Percentiles rank a stretch among this genome's conserved stretches.
Conservation (phyloP, 2,329 filamentous ascomycete genomes). For the Colletotrichum sp. region DNA sequence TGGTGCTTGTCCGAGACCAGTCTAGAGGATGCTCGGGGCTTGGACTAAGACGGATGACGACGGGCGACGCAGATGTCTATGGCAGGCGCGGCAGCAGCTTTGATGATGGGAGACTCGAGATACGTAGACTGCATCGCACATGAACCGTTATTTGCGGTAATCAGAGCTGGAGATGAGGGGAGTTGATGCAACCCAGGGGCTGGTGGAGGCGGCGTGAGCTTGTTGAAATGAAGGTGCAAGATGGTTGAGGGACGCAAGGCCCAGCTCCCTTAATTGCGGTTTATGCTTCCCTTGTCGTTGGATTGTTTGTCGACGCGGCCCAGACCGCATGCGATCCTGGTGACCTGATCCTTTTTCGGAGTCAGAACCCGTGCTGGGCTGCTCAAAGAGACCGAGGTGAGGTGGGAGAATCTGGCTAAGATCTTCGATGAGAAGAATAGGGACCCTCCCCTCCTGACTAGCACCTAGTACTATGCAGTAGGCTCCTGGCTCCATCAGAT, state of each 20-base stretch:
- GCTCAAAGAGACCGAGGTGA: not conserved
- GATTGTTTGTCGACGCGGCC: not conserved
- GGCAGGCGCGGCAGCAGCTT: not conserved
- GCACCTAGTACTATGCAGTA: not conserved
- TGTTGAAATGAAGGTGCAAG: not conserved
- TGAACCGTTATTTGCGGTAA: not conserved
- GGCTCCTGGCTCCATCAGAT: not conserved
- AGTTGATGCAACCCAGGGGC: constrained; percentile 9
- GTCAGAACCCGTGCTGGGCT: not conserved
- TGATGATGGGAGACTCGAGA: not conserved
- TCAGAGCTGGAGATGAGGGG: constrained; percentile 11
- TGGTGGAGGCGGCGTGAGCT: not conserved
- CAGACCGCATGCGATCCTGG: not conserved
- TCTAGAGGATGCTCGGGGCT: not conserved
- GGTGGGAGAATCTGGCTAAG: not conserved
- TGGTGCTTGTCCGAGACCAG: constrained; percentile 10
- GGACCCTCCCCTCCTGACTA: not conserved
- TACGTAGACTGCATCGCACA: not conserved
- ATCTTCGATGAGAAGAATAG: not conserved
- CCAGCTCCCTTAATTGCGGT: not conserved
- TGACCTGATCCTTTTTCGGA: not conserved
- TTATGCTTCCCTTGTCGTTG: not conserved
- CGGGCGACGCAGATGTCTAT: not conserved
- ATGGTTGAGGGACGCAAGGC: not conserved
- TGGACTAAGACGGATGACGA: not conserved